Percentiles rank a stretch among this genome's conserved stretches.
Conservation (phyloP, 805 yeast species). For the Wickerhamiella siamensis region DNA sequence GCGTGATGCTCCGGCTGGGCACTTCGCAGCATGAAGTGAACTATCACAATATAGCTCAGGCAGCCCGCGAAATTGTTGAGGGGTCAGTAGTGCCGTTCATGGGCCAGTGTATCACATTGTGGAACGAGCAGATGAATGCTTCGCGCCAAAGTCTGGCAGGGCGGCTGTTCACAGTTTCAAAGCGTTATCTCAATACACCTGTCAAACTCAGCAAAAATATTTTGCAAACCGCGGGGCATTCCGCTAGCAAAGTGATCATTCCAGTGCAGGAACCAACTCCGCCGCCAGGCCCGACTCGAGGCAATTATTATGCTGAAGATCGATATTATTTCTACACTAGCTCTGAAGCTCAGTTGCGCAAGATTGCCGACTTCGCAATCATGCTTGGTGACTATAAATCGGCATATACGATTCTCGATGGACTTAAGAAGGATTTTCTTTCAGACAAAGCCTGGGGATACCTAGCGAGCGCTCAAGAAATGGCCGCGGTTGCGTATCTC, state of each 20-base stretch:
- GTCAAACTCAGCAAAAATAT: conserved; percentile 5
- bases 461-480: conserved; percentile 76
- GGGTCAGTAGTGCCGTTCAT: conserved; percentile 60
- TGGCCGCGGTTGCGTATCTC: conserved; percentile 61
- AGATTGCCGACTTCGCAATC: conserved; percentile 83
- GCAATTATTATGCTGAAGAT: conserved; percentile 2
- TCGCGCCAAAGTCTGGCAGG: conserved; percentile 69
- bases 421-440: conserved; percentile 61
- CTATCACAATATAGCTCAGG: conserved; percentile 29
- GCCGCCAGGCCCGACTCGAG: not conserved
- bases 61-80: conserved; percentile 34
- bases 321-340: conserved; percentile 6
- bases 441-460: conserved; percentile 69
- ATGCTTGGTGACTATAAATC: conserved; percentile 80
- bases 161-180: conserved; percentile 52
- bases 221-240: conserved; percentile 2
- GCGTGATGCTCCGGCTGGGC: conserved; percentile 18
- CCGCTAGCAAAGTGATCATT: not conserved
- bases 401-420: conserved; percentile 72
- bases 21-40: conserved; percentile 20
- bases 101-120: conserved; percentile 62
- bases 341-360: conserved; percentile 55
- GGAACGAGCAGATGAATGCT: conserved; percentile 73
- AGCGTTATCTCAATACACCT: conserved; percentile 33
- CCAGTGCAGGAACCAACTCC: not conserved